Evolutionary conservation across 805 yeast species (phyloP), one percentile per base, ranked within the genome.

Genomic region (Zygoascus tannicola): DNA sequence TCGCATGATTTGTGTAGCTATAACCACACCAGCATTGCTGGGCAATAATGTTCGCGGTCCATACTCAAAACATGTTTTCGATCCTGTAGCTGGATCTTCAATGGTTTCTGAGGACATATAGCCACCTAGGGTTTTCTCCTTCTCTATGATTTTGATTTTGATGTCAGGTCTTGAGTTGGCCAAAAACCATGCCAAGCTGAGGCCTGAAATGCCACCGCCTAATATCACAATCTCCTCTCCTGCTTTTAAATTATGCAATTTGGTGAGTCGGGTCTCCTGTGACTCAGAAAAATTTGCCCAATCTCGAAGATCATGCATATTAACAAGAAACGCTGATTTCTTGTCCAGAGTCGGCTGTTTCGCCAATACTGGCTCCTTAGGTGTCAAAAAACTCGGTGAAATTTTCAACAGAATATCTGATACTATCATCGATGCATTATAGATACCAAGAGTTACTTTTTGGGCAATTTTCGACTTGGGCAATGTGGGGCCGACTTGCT

Each of bases 11-110:
- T 56, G 54, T 5, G 49, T 46, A 4, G 58, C 35, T 1, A 62
- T 49, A 32, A 45, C 46, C 1, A 64, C 76, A 0, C 97, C 97
- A 34, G 78, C 78, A 44, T 86, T 82, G 4, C 75, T 75, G 0
- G 95, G 95, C 47, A 96, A 67, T 36, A 92, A 65, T 0, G 97
- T 92, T 40, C 97, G 67, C 0, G 98, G 97, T 0, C 97, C 98
- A 49, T 80, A 81, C 55, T 92, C 97, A 23, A 85, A 60, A 2
- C 70, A 47, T 0, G 72, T 59, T 2, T 52, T 4, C 54, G 52
- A 38, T 10, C 45, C 57, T 33, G 49, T 49, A 54, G 45, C 33
- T 7, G 30, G 30, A 16, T 38, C 54, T 26, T 51, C 40, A 32
- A 65, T 56, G n/a, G 53, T 51, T n/a, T 65, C 59, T 10, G 56